A percentile compares a stretch with the other conserved stretches of the same genome.
phyloP scores from a whole-genome alignment of 495 filamentous ascomycete species.

The Aspergillus asperescens region DNA sequence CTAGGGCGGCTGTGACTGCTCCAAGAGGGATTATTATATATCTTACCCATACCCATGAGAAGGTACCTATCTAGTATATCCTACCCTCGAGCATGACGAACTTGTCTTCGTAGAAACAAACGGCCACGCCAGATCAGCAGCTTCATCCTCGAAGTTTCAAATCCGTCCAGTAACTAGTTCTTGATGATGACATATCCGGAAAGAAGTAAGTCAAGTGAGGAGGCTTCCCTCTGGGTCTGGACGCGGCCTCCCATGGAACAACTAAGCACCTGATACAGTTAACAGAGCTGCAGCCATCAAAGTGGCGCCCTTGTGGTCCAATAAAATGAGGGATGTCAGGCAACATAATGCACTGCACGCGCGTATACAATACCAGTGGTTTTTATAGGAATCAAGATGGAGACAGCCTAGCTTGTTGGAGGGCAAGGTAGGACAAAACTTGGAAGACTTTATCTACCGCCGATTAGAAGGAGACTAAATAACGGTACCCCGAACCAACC shows the following conservation, averaged over 20 bases:
- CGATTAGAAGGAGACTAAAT: background rate
- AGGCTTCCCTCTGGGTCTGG: constrained; percentile 1
- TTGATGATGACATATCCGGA: constrained; percentile 1
- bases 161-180: background rate
- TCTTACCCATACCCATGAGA: no score
- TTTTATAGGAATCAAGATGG: background rate
- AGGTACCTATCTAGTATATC: background rate
- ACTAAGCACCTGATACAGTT: constrained; percentile 13
- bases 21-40: no score
- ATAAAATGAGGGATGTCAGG: background rate
- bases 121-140: background rate
- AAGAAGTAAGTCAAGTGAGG: constrained; percentile 8
- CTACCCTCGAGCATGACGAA: background rate
- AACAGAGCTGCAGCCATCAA: constrained; percentile 1
- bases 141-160: background rate
- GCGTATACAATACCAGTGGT: constrained; percentile 11
- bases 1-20: no score
- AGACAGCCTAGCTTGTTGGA: background rate
- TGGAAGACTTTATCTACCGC: background rate
- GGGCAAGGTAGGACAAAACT: constrained; percentile 1
- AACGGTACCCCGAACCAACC: constrained; percentile 5
- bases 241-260: constrained; percentile 8
- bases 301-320: constrained; percentile 5
- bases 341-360: constrained; percentile 2
- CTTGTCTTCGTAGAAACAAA: background rate